Evolutionary conservation across 495 filamentous ascomycete genomes (phyloP).

Genomic region (Aspergillus homomorphus): DNA sequence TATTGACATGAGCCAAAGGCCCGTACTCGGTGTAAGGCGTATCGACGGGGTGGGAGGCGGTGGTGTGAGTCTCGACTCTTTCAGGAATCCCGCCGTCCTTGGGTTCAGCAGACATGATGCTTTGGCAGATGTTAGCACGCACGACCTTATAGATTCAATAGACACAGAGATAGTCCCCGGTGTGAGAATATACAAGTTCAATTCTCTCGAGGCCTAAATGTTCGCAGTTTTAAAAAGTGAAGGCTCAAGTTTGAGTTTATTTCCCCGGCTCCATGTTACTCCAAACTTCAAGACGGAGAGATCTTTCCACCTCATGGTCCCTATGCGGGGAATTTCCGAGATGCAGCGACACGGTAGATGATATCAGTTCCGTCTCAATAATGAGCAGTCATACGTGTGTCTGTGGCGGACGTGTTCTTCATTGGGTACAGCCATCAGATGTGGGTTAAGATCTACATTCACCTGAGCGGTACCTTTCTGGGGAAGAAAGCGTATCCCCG

Average conservation of each 20-base stretch:
- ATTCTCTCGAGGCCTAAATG: too few relatives aligned
- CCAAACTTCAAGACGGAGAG: not conserved
- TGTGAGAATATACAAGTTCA: too few relatives aligned
- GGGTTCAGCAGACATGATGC: not conserved
- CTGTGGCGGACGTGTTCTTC: not conserved
- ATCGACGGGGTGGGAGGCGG: not conserved
- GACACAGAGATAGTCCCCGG: too few relatives aligned
- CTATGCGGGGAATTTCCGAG: not conserved
- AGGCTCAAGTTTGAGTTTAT: too few relatives aligned
- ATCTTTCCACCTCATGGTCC: not conserved
- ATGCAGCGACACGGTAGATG: too few relatives aligned
- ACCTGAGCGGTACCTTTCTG: not conserved
- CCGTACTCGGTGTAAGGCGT: slow-evolving; percentile 6
- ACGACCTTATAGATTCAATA: too few relatives aligned
- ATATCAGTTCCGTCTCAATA: not conserved
- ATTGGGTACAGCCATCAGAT: not conserved
- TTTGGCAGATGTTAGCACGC: too few relatives aligned
- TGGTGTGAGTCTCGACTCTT: not conserved
- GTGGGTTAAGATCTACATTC: not conserved
- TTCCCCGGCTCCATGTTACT: not conserved
- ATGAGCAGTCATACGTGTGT: not conserved
- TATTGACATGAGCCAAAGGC: slow-evolving; percentile 63
- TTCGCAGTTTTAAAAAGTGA: too few relatives aligned
- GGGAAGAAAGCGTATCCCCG: not conserved
- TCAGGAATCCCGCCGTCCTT: not conserved